phyloP scores from a whole-genome alignment of 2,329 filamentous ascomycete genomes.

The Mycosphaerelloides madeirae region DNA sequence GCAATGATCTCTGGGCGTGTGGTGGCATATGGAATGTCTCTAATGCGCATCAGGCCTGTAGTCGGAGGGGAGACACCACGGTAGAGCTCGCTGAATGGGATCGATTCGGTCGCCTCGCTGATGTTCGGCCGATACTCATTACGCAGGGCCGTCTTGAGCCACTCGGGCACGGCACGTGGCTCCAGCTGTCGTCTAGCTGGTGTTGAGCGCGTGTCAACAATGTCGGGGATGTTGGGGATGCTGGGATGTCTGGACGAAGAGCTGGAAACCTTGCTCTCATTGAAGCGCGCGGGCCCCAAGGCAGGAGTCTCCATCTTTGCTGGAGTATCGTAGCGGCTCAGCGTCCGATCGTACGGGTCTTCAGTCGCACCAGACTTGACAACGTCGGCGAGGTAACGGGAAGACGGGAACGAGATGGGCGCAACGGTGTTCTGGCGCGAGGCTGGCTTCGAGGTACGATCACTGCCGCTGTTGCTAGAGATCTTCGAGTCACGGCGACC shows the following conservation, averaged over 20 bases:
- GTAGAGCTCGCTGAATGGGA: conserved; percentile 29
- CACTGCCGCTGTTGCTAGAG: background rate
- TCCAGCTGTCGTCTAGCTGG: background rate
- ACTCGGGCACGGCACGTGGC: conserved; percentile 10
- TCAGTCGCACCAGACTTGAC: conserved; percentile 17
- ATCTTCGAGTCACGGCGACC: too few relatives aligned
- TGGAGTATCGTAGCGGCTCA: conserved; percentile 11
- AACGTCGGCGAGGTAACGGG: conserved; percentile 6
- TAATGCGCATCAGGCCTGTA: conserved; percentile 26
- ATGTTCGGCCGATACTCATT: conserved; percentile 22
- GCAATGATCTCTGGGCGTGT: conserved; percentile 47
- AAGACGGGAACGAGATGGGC: conserved; percentile 1
- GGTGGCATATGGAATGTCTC: conserved; percentile 49
- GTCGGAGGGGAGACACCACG: conserved; percentile 33
- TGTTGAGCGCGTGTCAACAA: background rate
- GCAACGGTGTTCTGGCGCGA: background rate
- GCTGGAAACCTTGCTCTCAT: conserved; percentile 15
- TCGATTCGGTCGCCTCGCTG: conserved; percentile 24
- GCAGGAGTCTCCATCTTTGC: conserved; percentile 9
- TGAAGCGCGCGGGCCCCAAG: conserved; percentile 23
- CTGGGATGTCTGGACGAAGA: background rate
- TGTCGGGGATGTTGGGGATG: background rate
- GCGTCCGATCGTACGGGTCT: conserved; percentile 15
- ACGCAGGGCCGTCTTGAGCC: conserved; percentile 14
- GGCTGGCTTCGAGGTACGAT: background rate